Base-by-base conservation (phyloP, 1,284 basidiomycete species). In the Pascua sp. region DNA sequence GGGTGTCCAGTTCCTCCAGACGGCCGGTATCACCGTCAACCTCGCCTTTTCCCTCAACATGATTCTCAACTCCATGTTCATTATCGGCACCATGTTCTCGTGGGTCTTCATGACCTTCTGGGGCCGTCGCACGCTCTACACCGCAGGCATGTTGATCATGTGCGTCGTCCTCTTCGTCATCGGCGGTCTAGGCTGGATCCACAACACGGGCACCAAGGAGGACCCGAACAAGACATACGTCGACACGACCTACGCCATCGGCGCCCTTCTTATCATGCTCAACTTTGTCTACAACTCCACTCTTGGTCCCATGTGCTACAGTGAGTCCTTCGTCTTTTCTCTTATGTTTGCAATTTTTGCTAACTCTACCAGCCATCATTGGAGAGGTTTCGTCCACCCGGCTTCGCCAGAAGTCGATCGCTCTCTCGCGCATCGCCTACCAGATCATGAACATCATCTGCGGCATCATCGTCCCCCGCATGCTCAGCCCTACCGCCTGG, bases 401-500 rank as follows among this genome's bases (percentile, higher is more conserved):
- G 15, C 66, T 78, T 2, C 51, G 60, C 43, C 51, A 57, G 32
- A 81, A 81, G 67, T 75, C 80, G 1, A 75, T 81, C 63, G 80
- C 75, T 1, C 73, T 81, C 18, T 71, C 78, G 11, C 73, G 80
- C 16, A 75, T 76, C 56, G 61, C 71, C 5, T 81, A 80, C 51
- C 53, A 62, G 47, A 51, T 63, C 46, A 61, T 61, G 55, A 61
- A 60, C 68, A 75, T 71, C 49, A 66, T 75, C 38, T 54, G 53
- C 37, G 63, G 60, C 12, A 62, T 62, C 49, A 60, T 65, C 17
- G 59, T 56, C 8, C 51, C 51, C 9, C 51, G 56, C 36, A 57
- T 57, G 56, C 53, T 59, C 13, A 16, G 15, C 32, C 41, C 47
- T 11, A 43, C 24, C 1, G 43, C 47, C 16, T 53, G 47, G 56